Evolutionary conservation across 768 basidiomycete species (phyloP).

Genomic region (Phanerochaete carnosa): DNA sequence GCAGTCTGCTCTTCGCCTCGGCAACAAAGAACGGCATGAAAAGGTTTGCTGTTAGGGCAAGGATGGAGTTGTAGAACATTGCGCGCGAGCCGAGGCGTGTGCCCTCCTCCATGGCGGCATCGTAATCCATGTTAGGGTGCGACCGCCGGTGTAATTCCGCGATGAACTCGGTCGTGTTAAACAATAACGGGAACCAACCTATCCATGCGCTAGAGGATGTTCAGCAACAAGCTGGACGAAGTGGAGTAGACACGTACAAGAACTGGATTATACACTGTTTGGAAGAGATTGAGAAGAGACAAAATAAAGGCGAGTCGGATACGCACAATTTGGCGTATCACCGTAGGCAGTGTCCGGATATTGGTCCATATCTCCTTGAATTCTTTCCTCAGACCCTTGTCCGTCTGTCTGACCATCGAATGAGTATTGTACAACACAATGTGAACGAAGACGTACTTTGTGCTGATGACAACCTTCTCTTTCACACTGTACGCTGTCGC

Average conservation of each 20-base stretch:
- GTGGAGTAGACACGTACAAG: constrained; percentile 50
- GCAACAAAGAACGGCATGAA: constrained; percentile 64
- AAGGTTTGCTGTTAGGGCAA: constrained; percentile 67
- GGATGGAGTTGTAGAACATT: constrained; percentile 62
- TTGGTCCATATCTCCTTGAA: constrained; percentile 70
- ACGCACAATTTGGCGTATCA: constrained; percentile 80
- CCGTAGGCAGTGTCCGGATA: constrained; percentile 61
- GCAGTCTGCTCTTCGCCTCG: constrained; percentile 18
- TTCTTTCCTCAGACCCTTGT: constrained; percentile 39
- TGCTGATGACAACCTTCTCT: constrained; percentile 67
- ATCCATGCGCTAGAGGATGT: constrained; percentile 60
- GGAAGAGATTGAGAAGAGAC: neutral
- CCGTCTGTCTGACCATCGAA: constrained; percentile 17
- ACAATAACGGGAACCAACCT: constrained; percentile 90
- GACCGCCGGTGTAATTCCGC: constrained; percentile 77
- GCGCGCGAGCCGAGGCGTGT: constrained; percentile 84
- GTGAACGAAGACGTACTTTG: constrained; percentile 23
- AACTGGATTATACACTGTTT: constrained; percentile 73
- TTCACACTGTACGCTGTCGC: constrained; percentile 59
- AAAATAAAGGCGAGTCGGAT: neutral
- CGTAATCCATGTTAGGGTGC: constrained; percentile 44
- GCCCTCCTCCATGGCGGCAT: constrained; percentile 37
- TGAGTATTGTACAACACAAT: neutral
- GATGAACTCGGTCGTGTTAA: constrained; percentile 85
- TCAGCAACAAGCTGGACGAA: neutral